These are phyloP conservation scores for Pugionium cornutum DNA, from an alignment of 345 rosid genomes.

Conservation along the genomic window DNA sequence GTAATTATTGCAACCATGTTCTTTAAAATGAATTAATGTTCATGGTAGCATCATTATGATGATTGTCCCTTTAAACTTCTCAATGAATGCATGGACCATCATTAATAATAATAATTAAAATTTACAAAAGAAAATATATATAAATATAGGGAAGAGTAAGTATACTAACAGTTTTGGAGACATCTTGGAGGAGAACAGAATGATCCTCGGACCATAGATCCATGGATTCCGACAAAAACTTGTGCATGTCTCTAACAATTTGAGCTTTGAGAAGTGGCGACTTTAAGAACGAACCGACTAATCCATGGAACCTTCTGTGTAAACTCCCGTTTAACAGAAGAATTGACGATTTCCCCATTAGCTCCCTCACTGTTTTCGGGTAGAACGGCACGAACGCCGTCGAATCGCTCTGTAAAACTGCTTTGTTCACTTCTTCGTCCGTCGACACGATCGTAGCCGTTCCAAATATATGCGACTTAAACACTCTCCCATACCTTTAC, in stretches of 20 bases:
- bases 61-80: neutral
- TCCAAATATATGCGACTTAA: slow-evolving; percentile 96
- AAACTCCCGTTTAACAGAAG: slow-evolving; percentile 78
- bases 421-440: slow-evolving; percentile 83
- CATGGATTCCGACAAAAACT: slow-evolving; percentile 69
- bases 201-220: slow-evolving; percentile 63
- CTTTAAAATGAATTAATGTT: slow-evolving; percentile 15
- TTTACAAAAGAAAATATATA: slow-evolving; percentile 1
- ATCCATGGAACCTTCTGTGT: slow-evolving; percentile 91
- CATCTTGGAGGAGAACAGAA: slow-evolving; percentile 76
- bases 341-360: slow-evolving; percentile 96
- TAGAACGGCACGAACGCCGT: slow-evolving; percentile 82
- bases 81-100: slow-evolving; percentile 22
- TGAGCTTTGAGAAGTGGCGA: slow-evolving; percentile 84
- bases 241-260: slow-evolving; percentile 76
- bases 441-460: slow-evolving; percentile 81
- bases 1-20: slow-evolving; percentile 41
- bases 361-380: slow-evolving; percentile 88
- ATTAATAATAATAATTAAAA: neutral
- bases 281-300: slow-evolving; percentile 84
- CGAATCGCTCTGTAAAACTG: slow-evolving; percentile 83
- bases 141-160: neutral
- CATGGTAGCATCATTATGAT: slow-evolving; percentile 20
- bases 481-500: slow-evolving; percentile 85
- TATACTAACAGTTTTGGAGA: slow-evolving; percentile 71